A percentile compares a stretch with the other conserved stretches of the same genome.
phyloP scores from a whole-genome alignment of 768 basidiomycete genomes.

The Xerocomus spinulosus region DNA sequence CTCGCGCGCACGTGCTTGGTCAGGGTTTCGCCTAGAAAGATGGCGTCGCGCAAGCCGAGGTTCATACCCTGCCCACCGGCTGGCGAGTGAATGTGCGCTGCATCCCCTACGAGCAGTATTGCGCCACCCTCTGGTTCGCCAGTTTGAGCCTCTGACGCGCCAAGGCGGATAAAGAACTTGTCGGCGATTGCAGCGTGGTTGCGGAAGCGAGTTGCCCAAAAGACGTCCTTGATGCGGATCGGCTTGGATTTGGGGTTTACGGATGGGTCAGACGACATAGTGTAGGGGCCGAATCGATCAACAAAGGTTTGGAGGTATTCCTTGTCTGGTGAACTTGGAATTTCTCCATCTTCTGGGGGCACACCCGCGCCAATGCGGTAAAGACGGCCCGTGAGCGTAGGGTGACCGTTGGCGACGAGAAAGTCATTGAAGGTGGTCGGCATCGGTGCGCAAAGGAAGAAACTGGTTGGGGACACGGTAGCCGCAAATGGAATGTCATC shows the following conservation, averaged over 20 bases:
- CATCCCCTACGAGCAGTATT: slow-evolving; percentile 39
- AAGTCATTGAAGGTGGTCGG: slow-evolving; percentile 16
- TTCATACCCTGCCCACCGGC: slow-evolving; percentile 59
- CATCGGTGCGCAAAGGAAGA: slow-evolving; percentile 13
- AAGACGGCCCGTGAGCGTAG: slow-evolving; percentile 8
- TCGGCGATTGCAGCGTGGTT: slow-evolving; percentile 45
- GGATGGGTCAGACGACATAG: slow-evolving; percentile 35
- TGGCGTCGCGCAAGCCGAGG: slow-evolving; percentile 49
- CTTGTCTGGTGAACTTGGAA: slow-evolving; percentile 36
- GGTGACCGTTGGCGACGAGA: slow-evolving; percentile 15
- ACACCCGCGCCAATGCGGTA: slow-evolving; percentile 43
- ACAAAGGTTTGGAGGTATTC: slow-evolving; percentile 43
- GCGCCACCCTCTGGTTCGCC: slow-evolving; percentile 14
- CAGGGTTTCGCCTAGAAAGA: slow-evolving; percentile 42
- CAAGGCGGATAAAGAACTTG: slow-evolving; percentile 33
- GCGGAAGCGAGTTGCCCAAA: slow-evolving; percentile 48
- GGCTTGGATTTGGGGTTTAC: slow-evolving; percentile 30
- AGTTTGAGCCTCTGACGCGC: neutral
- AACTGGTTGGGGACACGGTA: slow-evolving; percentile 6
- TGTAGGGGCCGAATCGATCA: slow-evolving; percentile 38
- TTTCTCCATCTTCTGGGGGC: slow-evolving; percentile 32
- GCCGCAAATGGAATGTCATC: neutral
- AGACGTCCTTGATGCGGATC: slow-evolving; percentile 33
- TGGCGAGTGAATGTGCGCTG: slow-evolving; percentile 53
- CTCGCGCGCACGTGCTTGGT: slow-evolving; percentile 31